A percentile compares a stretch with the other conserved stretches of the same genome.
Conservation (phyloP, 1,139 yeast species). For the Scheffersomyces titani region DNA sequence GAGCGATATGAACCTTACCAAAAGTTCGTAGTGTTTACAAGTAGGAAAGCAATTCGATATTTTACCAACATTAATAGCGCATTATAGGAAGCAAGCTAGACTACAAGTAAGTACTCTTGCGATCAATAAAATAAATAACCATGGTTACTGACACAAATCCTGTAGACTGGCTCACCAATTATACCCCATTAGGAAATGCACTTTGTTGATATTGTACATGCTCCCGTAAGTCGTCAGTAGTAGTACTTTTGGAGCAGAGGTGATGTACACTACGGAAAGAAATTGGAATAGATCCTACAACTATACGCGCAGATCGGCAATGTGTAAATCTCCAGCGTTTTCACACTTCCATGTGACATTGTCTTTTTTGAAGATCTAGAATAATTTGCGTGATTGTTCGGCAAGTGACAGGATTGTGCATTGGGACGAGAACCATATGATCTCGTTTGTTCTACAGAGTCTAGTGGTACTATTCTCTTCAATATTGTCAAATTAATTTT, state of each 20-base stretch:
- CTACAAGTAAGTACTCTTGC: background rate
- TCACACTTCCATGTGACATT: background rate
- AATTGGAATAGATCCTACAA: background rate
- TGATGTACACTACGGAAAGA: background rate
- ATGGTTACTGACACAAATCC: background rate
- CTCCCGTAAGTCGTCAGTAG: background rate
- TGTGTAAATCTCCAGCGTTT: background rate
- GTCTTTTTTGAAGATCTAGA: too few relatives aligned
- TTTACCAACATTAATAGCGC: background rate
- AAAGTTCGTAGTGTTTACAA: background rate
- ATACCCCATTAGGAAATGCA: background rate
- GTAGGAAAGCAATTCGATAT: background rate
- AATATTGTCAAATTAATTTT: too few relatives aligned
- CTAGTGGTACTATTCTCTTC: background rate
- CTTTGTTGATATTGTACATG: background rate
- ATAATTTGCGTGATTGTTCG: background rate
- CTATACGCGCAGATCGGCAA: background rate
- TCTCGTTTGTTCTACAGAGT: background rate
- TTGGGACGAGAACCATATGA: background rate
- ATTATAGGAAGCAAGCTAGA: background rate
- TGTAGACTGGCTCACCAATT: background rate
- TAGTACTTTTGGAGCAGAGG: background rate
- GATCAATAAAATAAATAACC: background rate
- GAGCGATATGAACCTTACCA: conserved; percentile 74
- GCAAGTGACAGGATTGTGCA: background rate